These are phyloP conservation scores for Mucor mucedo DNA, from an alignment of 371 early-diverging fungal species.

Conservation along the genomic window DNA sequence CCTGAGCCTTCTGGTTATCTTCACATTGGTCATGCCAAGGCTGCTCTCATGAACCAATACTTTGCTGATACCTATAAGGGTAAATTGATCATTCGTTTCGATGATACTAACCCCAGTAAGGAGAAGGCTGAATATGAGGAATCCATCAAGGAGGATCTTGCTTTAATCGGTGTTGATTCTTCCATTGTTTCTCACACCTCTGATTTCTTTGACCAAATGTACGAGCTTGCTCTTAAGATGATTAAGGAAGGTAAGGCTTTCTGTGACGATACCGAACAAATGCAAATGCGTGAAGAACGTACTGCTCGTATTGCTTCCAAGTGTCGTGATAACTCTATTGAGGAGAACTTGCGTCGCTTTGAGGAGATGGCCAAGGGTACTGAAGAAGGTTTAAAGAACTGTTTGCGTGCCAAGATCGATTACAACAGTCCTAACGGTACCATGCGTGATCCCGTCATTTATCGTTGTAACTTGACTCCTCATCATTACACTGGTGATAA, in stretches of 20 bases:
- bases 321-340: conserved; percentile 86
- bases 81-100: conserved; percentile 96
- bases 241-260: conserved; percentile 96
- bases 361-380: conserved; percentile 95
- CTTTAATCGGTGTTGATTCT: conserved; percentile 84
- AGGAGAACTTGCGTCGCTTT: conserved; percentile 93
- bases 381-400: conserved; percentile 83
- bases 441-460: conserved; percentile 99
- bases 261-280: conserved; percentile 95
- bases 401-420: conserved; percentile 98
- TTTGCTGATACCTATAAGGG: conserved; percentile 95
- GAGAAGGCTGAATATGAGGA: conserved; percentile 97
- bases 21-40: conserved; percentile 99
- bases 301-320: conserved; percentile 89
- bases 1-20: conserved; percentile 99
- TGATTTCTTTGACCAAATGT: conserved; percentile 93
- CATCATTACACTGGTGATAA: conserved; percentile 92
- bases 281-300: conserved; percentile 93
- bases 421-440: conserved; percentile 95
- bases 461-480: conserved; percentile 92
- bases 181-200: conserved; percentile 92
- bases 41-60: conserved; percentile 98
- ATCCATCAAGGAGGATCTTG: conserved; percentile 92
- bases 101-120: conserved; percentile 99
- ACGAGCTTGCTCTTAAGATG: conserved; percentile 85